Evolutionary conservation across 1,284 basidiomycete genomes (phyloP).

Genomic region (Cystobasidium slooffiae): DNA sequence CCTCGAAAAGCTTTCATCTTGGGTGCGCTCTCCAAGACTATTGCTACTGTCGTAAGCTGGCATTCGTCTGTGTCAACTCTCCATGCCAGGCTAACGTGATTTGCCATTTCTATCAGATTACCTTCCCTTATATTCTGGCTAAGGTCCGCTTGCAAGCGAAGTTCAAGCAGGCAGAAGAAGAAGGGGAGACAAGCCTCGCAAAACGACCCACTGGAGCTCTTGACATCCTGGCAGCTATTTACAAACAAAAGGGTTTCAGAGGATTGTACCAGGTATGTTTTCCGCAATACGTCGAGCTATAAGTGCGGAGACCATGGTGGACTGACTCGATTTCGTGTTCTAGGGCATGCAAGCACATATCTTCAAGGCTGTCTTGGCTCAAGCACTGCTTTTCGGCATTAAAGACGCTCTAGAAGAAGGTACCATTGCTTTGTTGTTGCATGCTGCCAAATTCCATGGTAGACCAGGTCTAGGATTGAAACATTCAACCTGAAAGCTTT

Average conservation of each 20-base stretch:
- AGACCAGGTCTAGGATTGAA: constrained; percentile 40
- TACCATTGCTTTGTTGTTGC: constrained; percentile 32
- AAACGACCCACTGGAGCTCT: constrained; percentile 70
- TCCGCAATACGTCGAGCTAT: background rate
- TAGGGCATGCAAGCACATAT: constrained; percentile 89
- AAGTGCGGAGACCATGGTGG: background rate
- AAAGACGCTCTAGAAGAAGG: constrained; percentile 52
- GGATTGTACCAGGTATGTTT: constrained; percentile 83
- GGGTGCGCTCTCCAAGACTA: constrained; percentile 92
- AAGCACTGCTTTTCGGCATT: constrained; percentile 61
- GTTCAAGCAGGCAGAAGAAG: constrained; percentile 49
- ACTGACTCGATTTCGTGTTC: background rate
- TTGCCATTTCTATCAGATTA: constrained; percentile 65
- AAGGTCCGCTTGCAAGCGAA: constrained; percentile 94
- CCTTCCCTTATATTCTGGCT: constrained; percentile 77
- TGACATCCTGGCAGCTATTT: constrained; percentile 74
- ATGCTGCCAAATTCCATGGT: constrained; percentile 34
- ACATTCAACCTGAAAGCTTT: background rate
- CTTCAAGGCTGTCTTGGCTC: constrained; percentile 82
- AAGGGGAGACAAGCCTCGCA: constrained; percentile 47
- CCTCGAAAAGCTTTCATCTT: constrained; percentile 82
- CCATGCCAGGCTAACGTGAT: background rate
- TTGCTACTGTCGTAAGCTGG: constrained; percentile 84
- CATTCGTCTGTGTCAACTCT: no score
- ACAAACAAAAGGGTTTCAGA: constrained; percentile 65